Percentiles rank a stretch among this genome's conserved stretches.
These are phyloP conservation scores for Coprinopsis strossmayeri DNA, from an alignment of 768 basidiomycete genomes.

Conservation along the genomic window DNA sequence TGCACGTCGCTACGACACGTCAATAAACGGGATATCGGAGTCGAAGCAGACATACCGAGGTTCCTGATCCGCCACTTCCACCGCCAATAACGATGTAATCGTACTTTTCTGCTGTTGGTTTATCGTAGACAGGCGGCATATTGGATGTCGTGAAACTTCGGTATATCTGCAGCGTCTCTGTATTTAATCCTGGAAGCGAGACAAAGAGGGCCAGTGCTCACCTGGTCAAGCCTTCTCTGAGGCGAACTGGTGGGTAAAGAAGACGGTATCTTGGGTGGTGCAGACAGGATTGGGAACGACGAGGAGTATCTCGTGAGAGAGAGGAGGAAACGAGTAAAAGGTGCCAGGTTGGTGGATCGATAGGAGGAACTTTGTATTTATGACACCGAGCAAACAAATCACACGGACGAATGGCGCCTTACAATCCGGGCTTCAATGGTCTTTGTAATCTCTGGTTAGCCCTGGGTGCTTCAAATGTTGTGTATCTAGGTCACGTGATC, in stretches of 20 bases:
- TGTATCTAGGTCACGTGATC: too few relatives aligned
- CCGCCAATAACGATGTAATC: constrained; percentile 90
- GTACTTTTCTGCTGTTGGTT: constrained; percentile 59
- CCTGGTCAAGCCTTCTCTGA: constrained; percentile 16
- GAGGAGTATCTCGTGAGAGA: constrained; percentile 1
- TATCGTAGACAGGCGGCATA: constrained; percentile 67
- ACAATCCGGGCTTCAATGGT: too few relatives aligned
- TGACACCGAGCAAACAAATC: too few relatives aligned
- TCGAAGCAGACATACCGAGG: constrained; percentile 51
- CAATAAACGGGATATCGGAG: not conserved
- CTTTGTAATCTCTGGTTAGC: too few relatives aligned
- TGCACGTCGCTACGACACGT: constrained; percentile 68
- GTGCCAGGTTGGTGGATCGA: constrained; percentile 18
- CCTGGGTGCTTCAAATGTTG: too few relatives aligned
- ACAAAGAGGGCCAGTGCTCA: constrained; percentile 6
- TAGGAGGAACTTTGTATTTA: too few relatives aligned
- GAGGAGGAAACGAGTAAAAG: constrained; percentile 10
- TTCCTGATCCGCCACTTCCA: constrained; percentile 89
- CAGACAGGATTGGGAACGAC: not conserved
- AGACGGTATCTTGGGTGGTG: constrained; percentile 6
- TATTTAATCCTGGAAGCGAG: not conserved
- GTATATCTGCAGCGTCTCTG: constrained; percentile 10
- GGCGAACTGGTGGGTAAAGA: constrained; percentile 2
- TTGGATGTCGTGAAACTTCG: constrained; percentile 16
- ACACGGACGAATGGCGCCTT: too few relatives aligned